Percentiles rank a stretch among this genome's conserved stretches.
Evolutionary conservation across 768 basidiomycete genomes (phyloP).

Genomic region (Phanerodontia chrysosporium): DNA sequence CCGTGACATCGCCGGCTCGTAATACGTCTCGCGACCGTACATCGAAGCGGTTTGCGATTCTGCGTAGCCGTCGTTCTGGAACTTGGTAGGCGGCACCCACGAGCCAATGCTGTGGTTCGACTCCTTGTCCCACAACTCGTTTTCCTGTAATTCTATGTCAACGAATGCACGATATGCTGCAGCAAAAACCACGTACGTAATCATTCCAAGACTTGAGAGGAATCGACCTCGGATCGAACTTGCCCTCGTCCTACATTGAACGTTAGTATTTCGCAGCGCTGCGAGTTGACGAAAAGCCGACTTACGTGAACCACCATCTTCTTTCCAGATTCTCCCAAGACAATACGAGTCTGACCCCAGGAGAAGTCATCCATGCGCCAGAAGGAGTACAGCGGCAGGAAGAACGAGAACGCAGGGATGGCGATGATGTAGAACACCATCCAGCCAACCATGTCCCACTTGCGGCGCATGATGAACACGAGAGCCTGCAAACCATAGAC

Average conservation of each 20-base stretch:
- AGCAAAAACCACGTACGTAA: constrained; percentile 53
- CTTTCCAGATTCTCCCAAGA: constrained; percentile 92
- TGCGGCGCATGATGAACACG: constrained; percentile 86
- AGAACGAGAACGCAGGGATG: constrained; percentile 89
- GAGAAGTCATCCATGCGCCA: constrained; percentile 99
- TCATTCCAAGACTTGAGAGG: constrained; percentile 97
- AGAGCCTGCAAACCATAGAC: constrained; percentile 90
- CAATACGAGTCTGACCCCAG: constrained; percentile 90
- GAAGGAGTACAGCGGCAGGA: constrained; percentile 92
- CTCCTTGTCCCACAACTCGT: constrained; percentile 96
- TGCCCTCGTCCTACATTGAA: constrained; percentile 99
- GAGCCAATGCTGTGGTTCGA: constrained; percentile 94
- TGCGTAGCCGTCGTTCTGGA: constrained; percentile 68
- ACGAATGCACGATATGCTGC: background rate
- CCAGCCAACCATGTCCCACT: constrained; percentile 99
- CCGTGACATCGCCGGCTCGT: constrained; percentile 58
- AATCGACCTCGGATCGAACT: constrained; percentile 90
- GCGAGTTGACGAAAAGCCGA: constrained; percentile 13
- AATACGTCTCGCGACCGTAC: constrained; percentile 85
- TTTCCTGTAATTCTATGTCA: constrained; percentile 50
- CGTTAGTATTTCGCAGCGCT: too few relatives aligned
- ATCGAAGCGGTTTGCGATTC: constrained; percentile 76
- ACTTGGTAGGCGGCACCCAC: constrained; percentile 77
- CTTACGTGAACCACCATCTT: constrained; percentile 91
- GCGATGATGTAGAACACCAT: constrained; percentile 95